phyloP scores from a whole-genome alignment of 2,329 filamentous ascomycete species.

The Chrysoporthe cubensis region DNA sequence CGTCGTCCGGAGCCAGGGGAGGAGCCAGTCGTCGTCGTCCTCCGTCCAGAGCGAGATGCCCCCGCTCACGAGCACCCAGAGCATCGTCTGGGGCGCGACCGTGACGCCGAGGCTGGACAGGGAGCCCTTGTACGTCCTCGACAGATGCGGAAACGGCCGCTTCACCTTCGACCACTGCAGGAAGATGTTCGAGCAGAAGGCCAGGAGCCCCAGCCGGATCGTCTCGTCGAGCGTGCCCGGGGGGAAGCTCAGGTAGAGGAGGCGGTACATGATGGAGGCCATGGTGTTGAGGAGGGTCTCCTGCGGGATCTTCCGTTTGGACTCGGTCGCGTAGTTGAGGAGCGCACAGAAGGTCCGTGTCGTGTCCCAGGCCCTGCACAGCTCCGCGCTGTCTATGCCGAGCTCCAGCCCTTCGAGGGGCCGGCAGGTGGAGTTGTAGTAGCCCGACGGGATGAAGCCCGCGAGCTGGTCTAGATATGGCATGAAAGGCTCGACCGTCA shows the following conservation, averaged over 20 bases:
- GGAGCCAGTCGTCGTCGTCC: conserved; percentile 32
- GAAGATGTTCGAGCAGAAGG: conserved; percentile 43
- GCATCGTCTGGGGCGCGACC: conserved; percentile 29
- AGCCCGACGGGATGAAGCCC: not conserved
- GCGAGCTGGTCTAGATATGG: conserved; percentile 5
- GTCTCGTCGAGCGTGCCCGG: conserved; percentile 39
- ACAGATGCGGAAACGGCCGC: conserved; percentile 31
- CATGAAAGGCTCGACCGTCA: not conserved
- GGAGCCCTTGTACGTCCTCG: conserved; percentile 27
- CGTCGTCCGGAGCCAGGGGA: conserved; percentile 31
- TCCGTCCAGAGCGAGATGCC: conserved; percentile 33
- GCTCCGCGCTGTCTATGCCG: conserved; percentile 23
- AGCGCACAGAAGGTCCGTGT: conserved; percentile 33
- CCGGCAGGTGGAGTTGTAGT: not conserved
- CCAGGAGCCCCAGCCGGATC: conserved; percentile 44
- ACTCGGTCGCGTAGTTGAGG: conserved; percentile 32
- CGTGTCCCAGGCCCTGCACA: conserved; percentile 31
- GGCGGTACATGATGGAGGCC: conserved; percentile 46
- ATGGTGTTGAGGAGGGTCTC: conserved; percentile 37
- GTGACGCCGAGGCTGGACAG: conserved; percentile 13
- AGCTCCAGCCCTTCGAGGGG: not conserved
- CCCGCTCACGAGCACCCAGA: conserved; percentile 36
- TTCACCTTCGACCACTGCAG: conserved; percentile 40
- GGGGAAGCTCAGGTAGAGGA: conserved; percentile 40
- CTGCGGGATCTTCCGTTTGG: conserved; percentile 28